Percentiles rank a stretch among this genome's conserved stretches.
Conservation (phyloP, 1,284 basidiomycete species). For the Ganoderma lucidum region DNA sequence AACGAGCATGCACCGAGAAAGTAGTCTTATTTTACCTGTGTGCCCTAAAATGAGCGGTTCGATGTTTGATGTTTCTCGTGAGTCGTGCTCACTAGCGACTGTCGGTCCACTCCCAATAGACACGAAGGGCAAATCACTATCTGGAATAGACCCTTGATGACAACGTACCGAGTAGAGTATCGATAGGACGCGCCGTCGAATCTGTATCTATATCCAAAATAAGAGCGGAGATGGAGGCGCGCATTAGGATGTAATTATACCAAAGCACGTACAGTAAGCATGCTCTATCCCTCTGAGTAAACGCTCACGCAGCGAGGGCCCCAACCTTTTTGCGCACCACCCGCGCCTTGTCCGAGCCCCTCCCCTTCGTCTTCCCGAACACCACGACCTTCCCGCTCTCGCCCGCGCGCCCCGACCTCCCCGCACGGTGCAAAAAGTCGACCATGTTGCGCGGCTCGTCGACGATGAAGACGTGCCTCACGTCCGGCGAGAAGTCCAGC, state of each 20-base stretch:
- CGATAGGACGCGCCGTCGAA: background rate
- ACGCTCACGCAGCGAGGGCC: constrained; percentile 29
- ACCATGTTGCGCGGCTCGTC: constrained; percentile 88
- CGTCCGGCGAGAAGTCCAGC: constrained; percentile 82
- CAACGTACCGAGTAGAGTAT: background rate
- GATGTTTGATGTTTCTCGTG: too few species aligned
- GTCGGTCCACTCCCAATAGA: background rate
- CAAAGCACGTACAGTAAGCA: background rate
- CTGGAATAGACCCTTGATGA: background rate
- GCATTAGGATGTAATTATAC: background rate
- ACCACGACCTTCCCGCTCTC: constrained; percentile 70
- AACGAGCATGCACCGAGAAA: too few species aligned
- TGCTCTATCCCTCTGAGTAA: background rate
- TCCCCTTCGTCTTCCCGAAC: constrained; percentile 66
- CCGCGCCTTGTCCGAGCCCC: constrained; percentile 54
- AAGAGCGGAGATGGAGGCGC: background rate
- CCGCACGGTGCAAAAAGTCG: constrained; percentile 91
- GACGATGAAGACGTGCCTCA: constrained; percentile 84
- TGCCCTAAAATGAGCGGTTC: too few species aligned
- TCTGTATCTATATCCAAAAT: background rate
- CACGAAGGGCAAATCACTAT: background rate
- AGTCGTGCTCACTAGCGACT: too few species aligned
- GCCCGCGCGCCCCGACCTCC: constrained; percentile 80
- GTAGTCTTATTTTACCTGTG: too few species aligned
- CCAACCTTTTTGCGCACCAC: constrained; percentile 58